Evolutionary conservation across 2,329 filamentous ascomycete genomes (phyloP).

Genomic region (Scytalidium sp.): DNA sequence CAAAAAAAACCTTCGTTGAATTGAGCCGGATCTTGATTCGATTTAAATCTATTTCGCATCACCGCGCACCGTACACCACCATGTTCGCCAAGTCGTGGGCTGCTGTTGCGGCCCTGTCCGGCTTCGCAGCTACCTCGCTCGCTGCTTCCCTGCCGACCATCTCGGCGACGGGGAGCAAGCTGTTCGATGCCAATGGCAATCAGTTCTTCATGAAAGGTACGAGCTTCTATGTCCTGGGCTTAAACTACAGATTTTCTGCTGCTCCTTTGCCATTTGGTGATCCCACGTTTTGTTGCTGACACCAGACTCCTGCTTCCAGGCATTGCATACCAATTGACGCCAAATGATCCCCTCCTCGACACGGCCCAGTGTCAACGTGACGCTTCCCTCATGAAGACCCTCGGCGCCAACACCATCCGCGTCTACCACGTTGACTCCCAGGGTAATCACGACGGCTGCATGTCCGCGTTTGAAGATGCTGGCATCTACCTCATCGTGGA

Average conservation of each 20-base stretch:
- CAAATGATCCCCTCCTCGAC: constrained; percentile 73
- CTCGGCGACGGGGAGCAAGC: constrained; percentile 69
- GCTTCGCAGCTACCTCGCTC: constrained; percentile 18
- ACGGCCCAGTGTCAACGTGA: constrained; percentile 74
- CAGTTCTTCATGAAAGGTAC: constrained; percentile 87
- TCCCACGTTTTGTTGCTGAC: no score
- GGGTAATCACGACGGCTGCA: constrained; percentile 73
- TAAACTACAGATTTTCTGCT: neutral
- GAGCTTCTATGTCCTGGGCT: no score
- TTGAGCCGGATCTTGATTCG: neutral
- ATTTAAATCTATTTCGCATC: no score
- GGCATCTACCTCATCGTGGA: constrained; percentile 86
- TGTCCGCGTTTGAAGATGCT: constrained; percentile 73
- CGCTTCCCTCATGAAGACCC: constrained; percentile 70
- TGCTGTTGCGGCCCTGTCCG: constrained; percentile 18
- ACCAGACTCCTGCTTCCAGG: constrained; percentile 47
- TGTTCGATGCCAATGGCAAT: constrained; percentile 76
- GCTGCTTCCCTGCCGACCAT: constrained; percentile 42
- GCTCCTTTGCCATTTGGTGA: constrained; percentile 10
- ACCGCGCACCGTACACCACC: constrained; percentile 1
- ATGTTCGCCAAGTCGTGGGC: constrained; percentile 23
- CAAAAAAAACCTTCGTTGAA: neutral
- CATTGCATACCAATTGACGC: constrained; percentile 65
- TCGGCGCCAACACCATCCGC: constrained; percentile 81
- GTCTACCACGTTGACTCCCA: constrained; percentile 81